Conservation (phyloP, 176 grass and related monocot species). For the Eleusine coracana region DNA sequence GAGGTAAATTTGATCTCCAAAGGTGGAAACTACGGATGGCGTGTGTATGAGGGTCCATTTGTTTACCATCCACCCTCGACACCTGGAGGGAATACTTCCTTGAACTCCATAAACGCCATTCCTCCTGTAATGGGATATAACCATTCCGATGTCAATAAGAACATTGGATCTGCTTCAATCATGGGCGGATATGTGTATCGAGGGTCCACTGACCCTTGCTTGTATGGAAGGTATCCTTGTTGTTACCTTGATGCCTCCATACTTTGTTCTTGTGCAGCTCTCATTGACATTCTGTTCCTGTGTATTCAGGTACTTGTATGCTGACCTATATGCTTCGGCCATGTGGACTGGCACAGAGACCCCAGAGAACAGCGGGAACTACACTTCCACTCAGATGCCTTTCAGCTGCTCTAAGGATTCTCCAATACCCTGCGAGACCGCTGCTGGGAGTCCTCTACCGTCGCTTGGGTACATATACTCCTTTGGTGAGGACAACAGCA, state of each 20-base stretch:
- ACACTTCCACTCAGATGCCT: constrained; percentile 53
- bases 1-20: constrained; percentile 68
- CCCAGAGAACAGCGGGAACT: constrained; percentile 64
- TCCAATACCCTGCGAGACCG: constrained; percentile 47
- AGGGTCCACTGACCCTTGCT: constrained; percentile 68
- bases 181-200: constrained; percentile 74
- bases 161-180: constrained; percentile 62
- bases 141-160: constrained; percentile 58
- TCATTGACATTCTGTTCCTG: neutral
- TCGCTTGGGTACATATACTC: constrained; percentile 72
- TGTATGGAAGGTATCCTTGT: constrained; percentile 59
- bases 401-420: constrained; percentile 67
- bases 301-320: constrained; percentile 73
- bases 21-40: constrained; percentile 86
- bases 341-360: constrained; percentile 74
- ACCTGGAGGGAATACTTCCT: constrained; percentile 56
- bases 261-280: neutral
- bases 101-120: constrained; percentile 49
- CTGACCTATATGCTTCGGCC: constrained; percentile 61
- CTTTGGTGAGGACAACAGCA: constrained; percentile 84
- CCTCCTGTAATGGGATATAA: constrained; percentile 60
- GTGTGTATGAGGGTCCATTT: constrained; percentile 55
- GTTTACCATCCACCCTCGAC: constrained; percentile 41
- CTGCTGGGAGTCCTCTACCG: constrained; percentile 61
- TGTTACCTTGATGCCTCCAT: neutral